Evolutionary conservation across 306 rosid species (phyloP), one percentile per base, ranked within the genome.

Genomic region (Nissolia schottii): DNA sequence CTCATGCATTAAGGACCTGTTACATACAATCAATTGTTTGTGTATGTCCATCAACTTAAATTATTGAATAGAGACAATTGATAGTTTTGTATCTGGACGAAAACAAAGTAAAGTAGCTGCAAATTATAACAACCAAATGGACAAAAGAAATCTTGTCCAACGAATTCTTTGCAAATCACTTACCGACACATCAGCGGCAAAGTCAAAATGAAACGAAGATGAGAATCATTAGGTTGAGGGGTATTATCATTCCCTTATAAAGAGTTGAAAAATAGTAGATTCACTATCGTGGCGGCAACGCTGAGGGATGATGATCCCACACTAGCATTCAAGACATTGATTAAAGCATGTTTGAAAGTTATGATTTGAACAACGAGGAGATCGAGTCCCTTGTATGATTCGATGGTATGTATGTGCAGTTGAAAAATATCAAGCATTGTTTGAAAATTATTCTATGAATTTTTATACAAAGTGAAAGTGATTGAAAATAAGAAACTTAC

Each of bases 141-240:
- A 58, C 3, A 58, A 23, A 49, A 55, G 1, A 50, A 41, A 70
- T 57, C 73, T 66, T 40, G 67, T 24, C 37, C 32, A 9, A 18
- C 34, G 34, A 58, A 48, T 24, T 77, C 70, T 46, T 38, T 7
- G 3, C 18, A 64, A 70, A 50, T 64, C 35, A 51, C 35, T 32
- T n/a, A n/a, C 64, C 73, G 71, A 81, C 68, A 72, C 3, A 10
- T 15, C 28, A 38, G 25, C 65, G 76, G 1, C 76, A 46, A 53
- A 56, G 76, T 84, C 85, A 80, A 80, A 41, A 18, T 50, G 64
- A 54, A 63, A 41, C 19, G 34, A 22, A 13, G 22, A 35, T 15
- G 75, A 8, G 11, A 75, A 75, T 83, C 16, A 80, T 80, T 45
- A 67, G 46, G 80, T 31, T 49, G 57, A 19, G n/a, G 29, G 31